Conservation (phyloP, 1,284 basidiomycete species). For the Neonothopanus nambi region DNA sequence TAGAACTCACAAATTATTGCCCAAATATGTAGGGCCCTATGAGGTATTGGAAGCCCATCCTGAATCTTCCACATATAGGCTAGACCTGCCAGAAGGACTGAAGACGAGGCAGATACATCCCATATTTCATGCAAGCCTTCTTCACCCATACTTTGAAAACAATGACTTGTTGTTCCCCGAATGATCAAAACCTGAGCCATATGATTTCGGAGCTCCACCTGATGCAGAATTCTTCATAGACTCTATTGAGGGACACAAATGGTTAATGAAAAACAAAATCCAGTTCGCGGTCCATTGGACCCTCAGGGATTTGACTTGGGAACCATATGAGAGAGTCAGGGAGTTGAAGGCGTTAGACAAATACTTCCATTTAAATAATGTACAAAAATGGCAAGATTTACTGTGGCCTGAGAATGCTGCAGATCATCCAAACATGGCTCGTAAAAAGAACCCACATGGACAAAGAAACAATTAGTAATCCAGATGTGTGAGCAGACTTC, state of each 20-base stretch:
- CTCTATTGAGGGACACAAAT: background rate
- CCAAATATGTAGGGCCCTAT: constrained; percentile 25
- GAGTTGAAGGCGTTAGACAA: constrained; percentile 7
- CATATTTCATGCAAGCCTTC: constrained; percentile 4
- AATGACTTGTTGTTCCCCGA: background rate
- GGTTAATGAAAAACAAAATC: constrained; percentile 2
- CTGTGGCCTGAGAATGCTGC: too few relatives aligned
- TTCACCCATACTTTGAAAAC: constrained; percentile 2
- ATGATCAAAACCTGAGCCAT: background rate
- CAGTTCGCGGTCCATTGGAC: constrained; percentile 7
- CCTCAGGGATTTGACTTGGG: constrained; percentile 10
- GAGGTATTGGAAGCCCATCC: constrained; percentile 13
- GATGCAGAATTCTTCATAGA: constrained; percentile 11
- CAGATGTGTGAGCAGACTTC: background rate
- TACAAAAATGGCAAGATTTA: constrained; percentile 8
- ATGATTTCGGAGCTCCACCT: constrained; percentile 12
- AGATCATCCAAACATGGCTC: too few relatives aligned
- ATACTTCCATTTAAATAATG: constrained; percentile 1
- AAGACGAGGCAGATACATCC: constrained; percentile 14
- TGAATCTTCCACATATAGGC: constrained; percentile 13
- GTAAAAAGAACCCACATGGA: background rate
- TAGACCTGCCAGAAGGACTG: constrained; percentile 21
- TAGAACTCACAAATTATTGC: constrained; percentile 18
- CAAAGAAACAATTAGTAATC: background rate
- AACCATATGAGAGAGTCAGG: constrained; percentile 9